Percentiles rank a stretch among this genome's conserved stretches.
Conservation (phyloP, 1,284 basidiomycete species). For the Ceratobasidium sp. region DNA sequence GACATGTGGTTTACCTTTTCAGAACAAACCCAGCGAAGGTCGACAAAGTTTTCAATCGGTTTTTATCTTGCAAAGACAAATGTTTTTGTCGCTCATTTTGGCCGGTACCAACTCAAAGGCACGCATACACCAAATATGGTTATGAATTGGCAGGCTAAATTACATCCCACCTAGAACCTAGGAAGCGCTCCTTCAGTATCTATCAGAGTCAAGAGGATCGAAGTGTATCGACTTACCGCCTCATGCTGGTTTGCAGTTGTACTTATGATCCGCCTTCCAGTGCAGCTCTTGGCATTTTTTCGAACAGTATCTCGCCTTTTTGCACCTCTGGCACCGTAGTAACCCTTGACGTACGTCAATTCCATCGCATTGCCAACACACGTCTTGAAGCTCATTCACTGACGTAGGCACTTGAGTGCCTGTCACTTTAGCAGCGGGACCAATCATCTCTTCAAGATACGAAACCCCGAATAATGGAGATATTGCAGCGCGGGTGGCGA, state of each 20-base stretch:
- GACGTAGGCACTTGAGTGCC: background rate
- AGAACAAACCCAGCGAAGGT: too few species aligned
- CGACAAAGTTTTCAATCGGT: too few species aligned
- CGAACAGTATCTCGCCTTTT: slow-evolving; percentile 32
- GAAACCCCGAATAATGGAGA: slow-evolving; percentile 30
- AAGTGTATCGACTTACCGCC: background rate
- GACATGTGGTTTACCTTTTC: too few species aligned
- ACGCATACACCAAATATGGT: background rate
- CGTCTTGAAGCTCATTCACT: slow-evolving; percentile 5
- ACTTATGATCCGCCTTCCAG: too few species aligned
- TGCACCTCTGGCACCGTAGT: slow-evolving; percentile 28
- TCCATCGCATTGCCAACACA: slow-evolving; percentile 34
- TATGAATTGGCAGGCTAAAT: background rate
- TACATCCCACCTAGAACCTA: background rate
- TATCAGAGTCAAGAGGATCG: background rate
- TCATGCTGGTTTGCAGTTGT: slow-evolving; percentile 15
- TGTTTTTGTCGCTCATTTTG: too few species aligned
- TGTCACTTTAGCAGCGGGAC: slow-evolving; percentile 8
- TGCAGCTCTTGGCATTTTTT: slow-evolving; percentile 20
- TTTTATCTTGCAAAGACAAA: too few species aligned
- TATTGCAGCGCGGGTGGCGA: slow-evolving; percentile 19
- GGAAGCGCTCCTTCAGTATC: background rate
- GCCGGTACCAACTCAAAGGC: background rate
- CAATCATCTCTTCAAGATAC: slow-evolving; percentile 19
- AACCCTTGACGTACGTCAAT: background rate